Evolutionary conservation across 73 alveolate species (phyloP), one percentile per base, ranked within the genome.

Genomic region (Paramecium octaurelia): DNA sequence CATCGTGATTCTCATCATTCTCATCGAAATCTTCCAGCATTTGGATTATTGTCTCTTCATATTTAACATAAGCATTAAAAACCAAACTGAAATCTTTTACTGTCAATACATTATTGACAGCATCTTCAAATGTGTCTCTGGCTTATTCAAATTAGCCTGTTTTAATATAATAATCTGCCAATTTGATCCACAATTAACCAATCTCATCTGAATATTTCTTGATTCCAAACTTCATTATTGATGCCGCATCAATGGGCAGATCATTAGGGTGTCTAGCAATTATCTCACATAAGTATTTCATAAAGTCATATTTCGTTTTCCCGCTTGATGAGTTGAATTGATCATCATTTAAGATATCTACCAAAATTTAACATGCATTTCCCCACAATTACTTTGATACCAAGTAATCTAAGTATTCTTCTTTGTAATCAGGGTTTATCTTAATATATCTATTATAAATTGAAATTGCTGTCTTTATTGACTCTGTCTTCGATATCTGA

Each of bases 101-200:
- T 77, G 99, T 96, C 48, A 95, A 92, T 21, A 98, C 96, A 35
- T 93, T 94, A 50, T 95, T 97, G 36, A 98, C 84, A 8, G 99
- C 99, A 85, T 97, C 99, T 88, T 97, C 99, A 96, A 95, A 98
- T 4, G 97, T 94, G 58, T 92, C 98, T 91, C 99, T 96, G 1
- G 99, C 99, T 73, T 96, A 94, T 34, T 97, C 98, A 92, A 96
- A 95, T 8, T 75, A 58, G 0, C 99, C 99, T 23, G 88, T 92
- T 95, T 96, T 93, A 71, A 94, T 96, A 88, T 96, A 95, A 94
- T 92, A 98, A 84, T 98, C 98, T 4, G 99, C 99, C 59, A 97
- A 94, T 80, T 95, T 94, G 16, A 96, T 97, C 99, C 99, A 98
- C 31, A 98, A 94, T 71, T 94, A 93, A 10, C 99, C 99, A 10